Evolutionary conservation across 2,329 filamentous ascomycete genomes (phyloP).

Genomic region (Colletotrichum sp.): DNA sequence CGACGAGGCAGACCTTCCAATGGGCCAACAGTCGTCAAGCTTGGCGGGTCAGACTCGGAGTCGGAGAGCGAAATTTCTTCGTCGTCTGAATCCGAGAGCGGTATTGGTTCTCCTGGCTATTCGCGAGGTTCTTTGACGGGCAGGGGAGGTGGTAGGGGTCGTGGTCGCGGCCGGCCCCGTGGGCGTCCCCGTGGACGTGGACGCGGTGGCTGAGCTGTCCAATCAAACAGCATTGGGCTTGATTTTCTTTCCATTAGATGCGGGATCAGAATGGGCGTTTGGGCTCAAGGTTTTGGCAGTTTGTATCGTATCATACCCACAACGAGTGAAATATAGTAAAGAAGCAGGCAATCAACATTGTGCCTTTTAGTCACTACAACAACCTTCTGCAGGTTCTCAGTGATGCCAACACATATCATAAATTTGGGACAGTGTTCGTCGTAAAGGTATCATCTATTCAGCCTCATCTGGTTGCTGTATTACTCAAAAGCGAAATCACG

Average conservation of each 20-base stretch:
- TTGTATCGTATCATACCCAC: not conserved
- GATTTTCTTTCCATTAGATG: not conserved
- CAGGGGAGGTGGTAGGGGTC: conserved; percentile 3
- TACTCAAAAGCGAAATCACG: conserved; percentile 9
- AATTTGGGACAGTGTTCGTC: not conserved
- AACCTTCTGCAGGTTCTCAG: not conserved
- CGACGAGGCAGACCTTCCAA: not conserved
- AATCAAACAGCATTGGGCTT: not conserved
- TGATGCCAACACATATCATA: not conserved
- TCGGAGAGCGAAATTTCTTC: conserved; percentile 15
- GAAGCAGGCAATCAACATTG: not conserved
- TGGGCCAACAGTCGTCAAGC: conserved; percentile 13
- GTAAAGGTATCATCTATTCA: not conserved
- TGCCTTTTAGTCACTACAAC: not conserved
- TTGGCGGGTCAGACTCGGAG: conserved; percentile 13
- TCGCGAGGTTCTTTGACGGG: not conserved
- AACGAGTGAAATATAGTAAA: not conserved
- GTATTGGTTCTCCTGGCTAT: not conserved
- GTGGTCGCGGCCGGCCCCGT: not conserved
- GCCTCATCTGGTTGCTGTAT: not conserved
- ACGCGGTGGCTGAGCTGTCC: not conserved
- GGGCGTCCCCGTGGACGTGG: not conserved
- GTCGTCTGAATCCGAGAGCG: conserved; percentile 10
- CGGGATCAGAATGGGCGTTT: not conserved
- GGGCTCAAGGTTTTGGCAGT: not conserved